Conservation (phyloP, 129 eudicot genomes). For the Flaveria brownii region DNA sequence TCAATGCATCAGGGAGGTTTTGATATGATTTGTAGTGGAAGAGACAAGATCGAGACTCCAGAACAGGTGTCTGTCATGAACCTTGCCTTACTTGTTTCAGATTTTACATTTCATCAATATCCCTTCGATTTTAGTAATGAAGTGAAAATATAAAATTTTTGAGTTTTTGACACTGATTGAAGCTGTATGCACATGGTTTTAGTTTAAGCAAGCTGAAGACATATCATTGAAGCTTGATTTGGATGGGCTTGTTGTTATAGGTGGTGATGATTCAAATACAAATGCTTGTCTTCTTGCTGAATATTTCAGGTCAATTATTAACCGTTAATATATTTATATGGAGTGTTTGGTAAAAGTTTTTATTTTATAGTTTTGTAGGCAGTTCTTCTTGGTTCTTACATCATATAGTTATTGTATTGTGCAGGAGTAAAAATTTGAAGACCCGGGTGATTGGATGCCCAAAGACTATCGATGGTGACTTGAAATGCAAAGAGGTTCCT, state of each 20-base stretch:
- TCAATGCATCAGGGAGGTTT: conserved; percentile 69
- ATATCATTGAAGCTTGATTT: conserved; percentile 82
- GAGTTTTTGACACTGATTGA: background rate
- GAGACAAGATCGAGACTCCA: conserved; percentile 95
- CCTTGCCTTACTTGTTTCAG: background rate
- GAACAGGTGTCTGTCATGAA: conserved; percentile 50
- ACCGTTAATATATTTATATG: background rate
- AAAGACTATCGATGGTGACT: conserved; percentile 97
- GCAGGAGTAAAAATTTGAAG: conserved; percentile 84
- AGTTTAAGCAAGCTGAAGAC: conserved; percentile 99
- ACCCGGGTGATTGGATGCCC: conserved; percentile 94
- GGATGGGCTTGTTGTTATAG: conserved; percentile 96
- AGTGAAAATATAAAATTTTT: background rate
- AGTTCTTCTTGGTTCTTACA: background rate
- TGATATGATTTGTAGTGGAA: conserved; percentile 93
- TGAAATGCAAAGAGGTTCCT: conserved; percentile 96
- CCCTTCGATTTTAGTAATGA: background rate
- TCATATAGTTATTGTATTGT: background rate
- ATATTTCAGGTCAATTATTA: conserved; percentile 59
- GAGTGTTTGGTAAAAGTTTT: background rate
- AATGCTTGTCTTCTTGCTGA: conserved; percentile 98
- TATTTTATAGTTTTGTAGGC: background rate
- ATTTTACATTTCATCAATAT: conserved; percentile 1
- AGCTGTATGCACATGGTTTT: conserved; percentile 25
- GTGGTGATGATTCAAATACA: conserved; percentile 98